A percentile compares a stretch with the other conserved stretches of the same genome.
Evolutionary conservation across 768 basidiomycete species (phyloP).

Genomic region (Galerina sulciceps): DNA sequence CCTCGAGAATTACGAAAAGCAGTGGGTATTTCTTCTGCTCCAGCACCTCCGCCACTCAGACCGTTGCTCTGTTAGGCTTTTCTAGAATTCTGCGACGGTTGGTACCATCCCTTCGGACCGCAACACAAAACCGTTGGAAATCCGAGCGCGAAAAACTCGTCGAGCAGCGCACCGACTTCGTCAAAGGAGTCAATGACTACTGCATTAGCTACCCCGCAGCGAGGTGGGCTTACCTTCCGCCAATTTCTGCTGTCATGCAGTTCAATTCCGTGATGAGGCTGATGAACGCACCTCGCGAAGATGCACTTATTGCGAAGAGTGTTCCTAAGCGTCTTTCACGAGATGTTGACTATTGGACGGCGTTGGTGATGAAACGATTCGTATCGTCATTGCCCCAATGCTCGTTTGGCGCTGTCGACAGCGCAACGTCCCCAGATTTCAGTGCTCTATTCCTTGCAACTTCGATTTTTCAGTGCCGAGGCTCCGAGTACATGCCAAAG

Average conservation of each 20-base stretch:
- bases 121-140: neutral
- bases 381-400: constrained; percentile 10
- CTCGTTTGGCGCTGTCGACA: neutral
- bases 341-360: constrained; percentile 18
- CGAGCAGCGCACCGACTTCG: neutral
- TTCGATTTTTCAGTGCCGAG: constrained; percentile 23
- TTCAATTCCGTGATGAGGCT: neutral
- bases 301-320: neutral
- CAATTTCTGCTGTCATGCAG: neutral
- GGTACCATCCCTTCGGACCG: neutral
- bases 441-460: constrained; percentile 18
- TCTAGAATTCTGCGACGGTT: neutral
- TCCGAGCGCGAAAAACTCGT: neutral
- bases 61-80: neutral
- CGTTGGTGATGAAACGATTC: constrained; percentile 15
- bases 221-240: neutral
- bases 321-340: constrained; percentile 2
- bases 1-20: neutral
- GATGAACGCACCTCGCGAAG: neutral
- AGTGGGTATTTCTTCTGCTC: neutral
- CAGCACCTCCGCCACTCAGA: neutral
- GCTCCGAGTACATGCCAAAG: constrained; percentile 1
- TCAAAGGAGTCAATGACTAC: neutral
- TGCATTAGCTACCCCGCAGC: neutral
- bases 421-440: neutral